Evolutionary conservation across 495 filamentous ascomycete genomes (phyloP), one percentile per base, ranked within the genome.

Genomic region (Tuber indicum): DNA sequence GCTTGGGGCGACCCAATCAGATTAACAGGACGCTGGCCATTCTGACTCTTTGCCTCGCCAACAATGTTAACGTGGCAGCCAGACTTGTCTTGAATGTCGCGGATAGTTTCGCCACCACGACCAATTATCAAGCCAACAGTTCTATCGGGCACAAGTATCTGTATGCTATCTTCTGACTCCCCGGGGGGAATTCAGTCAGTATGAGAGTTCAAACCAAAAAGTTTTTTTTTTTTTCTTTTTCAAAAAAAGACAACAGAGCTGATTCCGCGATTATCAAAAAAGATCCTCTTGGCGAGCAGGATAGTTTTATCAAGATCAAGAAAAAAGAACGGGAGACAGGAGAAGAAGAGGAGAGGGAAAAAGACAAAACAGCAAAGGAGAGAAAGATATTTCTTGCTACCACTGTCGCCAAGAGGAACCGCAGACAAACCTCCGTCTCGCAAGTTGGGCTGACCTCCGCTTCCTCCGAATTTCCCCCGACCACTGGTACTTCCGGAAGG

Each of bases 61-160:
- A 95, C 91, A 77, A 96, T 95, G 84, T 96, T 96, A 76, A 96
- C 92, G 84, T 96, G 93, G 79, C 93, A 96, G 3, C 89, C 91
- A 79, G 91, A 93, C 74, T 92, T 88, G 82, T 96, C 93, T 83
- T 96, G 93, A 21, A 95, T 89, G 84, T 98, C 95, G 47, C 94
- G 91, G 78, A 95, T 95, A 8, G 93, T 94, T 84, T 95, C 92
- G 43, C 92, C 92, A 36, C 92, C 92, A 70, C 93, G 89, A 39
- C 92, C 92, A 78, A 95, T 95, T 77, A 95, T 94, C 45, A 95
- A 86, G 74, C 92, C 92, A 74, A 95, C 92, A 4, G 92, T 95
- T 76, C 92, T 88, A 85, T 94, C 93, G n/a, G 93, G 93, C 12
- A 96, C 93, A 90, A 95, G 93, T 77, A 96, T 94, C 84, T 94